These are phyloP conservation scores for Pestalotiopsis sp. DNA, from an alignment of 2,329 filamentous ascomycete species.

Conservation along the genomic window DNA sequence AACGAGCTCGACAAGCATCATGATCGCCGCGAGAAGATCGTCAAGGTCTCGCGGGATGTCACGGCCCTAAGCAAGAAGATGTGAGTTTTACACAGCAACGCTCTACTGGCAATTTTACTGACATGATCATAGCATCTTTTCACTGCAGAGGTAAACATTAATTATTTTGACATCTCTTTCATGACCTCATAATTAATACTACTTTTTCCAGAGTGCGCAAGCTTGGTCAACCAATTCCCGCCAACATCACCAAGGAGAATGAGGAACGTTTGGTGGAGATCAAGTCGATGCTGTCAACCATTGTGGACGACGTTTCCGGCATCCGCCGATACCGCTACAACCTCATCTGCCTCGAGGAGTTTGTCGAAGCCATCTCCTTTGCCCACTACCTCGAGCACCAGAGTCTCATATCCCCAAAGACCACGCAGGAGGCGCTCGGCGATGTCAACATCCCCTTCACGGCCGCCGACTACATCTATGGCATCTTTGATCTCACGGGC, in stretches of 20 bases:
- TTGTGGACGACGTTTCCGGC: constrained; percentile 74
- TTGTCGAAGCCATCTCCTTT: constrained; percentile 89
- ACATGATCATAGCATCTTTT: constrained; percentile 68
- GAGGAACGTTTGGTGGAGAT: constrained; percentile 73
- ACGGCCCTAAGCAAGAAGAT: constrained; percentile 97
- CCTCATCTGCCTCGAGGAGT: constrained; percentile 89
- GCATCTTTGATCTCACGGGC: constrained; percentile 90
- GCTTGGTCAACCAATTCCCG: constrained; percentile 65
- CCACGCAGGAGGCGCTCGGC: constrained; percentile 55
- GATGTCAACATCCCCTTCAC: constrained; percentile 64
- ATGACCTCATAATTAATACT: constrained; percentile 5
- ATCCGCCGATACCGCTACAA: constrained; percentile 86
- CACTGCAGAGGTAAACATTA: constrained; percentile 70
- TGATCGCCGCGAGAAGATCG: constrained; percentile 85
- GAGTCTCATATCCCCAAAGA: constrained; percentile 68
- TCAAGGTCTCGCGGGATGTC: constrained; percentile 90
- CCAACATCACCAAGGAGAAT: constrained; percentile 71
- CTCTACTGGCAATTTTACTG: not conserved
- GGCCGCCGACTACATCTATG: constrained; percentile 84
- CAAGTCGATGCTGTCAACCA: constrained; percentile 63
- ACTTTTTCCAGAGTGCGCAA: constrained; percentile 59
- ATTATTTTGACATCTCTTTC: constrained; percentile 1
- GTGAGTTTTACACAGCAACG: constrained; percentile 49
- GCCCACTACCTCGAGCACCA: constrained; percentile 83
- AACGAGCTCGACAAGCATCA: constrained; percentile 92